Evolutionary conservation across 2,329 filamentous ascomycete genomes (phyloP).

Genomic region (Berkeleyomyces basicola): DNA sequence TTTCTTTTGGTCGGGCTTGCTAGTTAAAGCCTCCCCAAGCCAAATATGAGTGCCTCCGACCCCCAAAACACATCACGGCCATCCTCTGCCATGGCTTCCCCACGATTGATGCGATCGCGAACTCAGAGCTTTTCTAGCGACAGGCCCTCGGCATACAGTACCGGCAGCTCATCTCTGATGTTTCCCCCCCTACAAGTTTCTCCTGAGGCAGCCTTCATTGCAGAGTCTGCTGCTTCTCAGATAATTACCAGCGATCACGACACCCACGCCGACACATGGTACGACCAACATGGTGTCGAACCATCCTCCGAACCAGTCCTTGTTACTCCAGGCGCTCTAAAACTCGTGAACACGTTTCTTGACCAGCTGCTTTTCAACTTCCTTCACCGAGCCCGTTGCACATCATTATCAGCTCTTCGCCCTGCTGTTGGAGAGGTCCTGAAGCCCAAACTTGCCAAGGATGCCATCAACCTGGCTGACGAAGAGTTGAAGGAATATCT

Average conservation of each 20-base stretch:
- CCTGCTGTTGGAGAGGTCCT: slow-evolving; percentile 75
- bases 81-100: slow-evolving; percentile 21
- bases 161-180: slow-evolving; percentile 39
- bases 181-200: slow-evolving; percentile 52
- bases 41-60: slow-evolving; percentile 11
- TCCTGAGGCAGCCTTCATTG: slow-evolving; percentile 75
- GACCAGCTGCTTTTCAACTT: slow-evolving; percentile 89
- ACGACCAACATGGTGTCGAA: slow-evolving; percentile 50
- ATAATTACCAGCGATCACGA: slow-evolving; percentile 83
- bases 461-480: slow-evolving; percentile 67
- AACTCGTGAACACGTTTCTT: slow-evolving; percentile 76
- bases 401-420: slow-evolving; percentile 55
- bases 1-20: not conserved
- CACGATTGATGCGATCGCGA: slow-evolving; percentile 27
- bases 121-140: slow-evolving; percentile 56
- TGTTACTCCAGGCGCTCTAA: slow-evolving; percentile 56
- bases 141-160: slow-evolving; percentile 42
- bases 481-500: slow-evolving; percentile 80
- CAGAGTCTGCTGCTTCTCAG: slow-evolving; percentile 71
- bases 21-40: not conserved
- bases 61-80: slow-evolving; percentile 19
- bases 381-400: slow-evolving; percentile 63
- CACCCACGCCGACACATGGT: slow-evolving; percentile 51
- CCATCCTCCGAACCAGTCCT: slow-evolving; percentile 50
- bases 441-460: slow-evolving; percentile 73